Conservation (phyloP, 441 rosid species). For the Sinapis alba region DNA sequence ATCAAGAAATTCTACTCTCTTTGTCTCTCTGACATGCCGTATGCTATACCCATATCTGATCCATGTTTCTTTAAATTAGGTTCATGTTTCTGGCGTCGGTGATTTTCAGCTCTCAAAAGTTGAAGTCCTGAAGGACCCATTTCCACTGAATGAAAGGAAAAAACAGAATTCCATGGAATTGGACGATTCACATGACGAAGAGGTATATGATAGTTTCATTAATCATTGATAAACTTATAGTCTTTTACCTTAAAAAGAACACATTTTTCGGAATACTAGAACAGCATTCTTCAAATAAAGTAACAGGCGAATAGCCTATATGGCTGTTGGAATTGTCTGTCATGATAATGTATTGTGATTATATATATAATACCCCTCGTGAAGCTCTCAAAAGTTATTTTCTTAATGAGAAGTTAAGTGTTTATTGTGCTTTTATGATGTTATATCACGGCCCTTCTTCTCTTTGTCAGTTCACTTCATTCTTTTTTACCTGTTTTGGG, state of each 20-base stretch:
- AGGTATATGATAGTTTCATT: conserved; percentile 47
- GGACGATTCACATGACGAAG: conserved; percentile 54
- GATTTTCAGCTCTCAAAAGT: conserved; percentile 84
- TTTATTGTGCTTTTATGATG: conserved; percentile 3
- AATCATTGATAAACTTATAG: neutral
- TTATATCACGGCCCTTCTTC: neutral
- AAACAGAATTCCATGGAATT: conserved; percentile 71
- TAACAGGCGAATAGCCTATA: conserved; percentile 2
- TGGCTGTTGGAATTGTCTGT: neutral
- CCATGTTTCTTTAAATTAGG: conserved; percentile 45
- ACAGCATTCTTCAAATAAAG: neutral
- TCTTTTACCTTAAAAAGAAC: neutral
- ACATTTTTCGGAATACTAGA: conserved; percentile 1
- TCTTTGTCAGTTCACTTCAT: neutral
- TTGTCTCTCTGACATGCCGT: conserved; percentile 19
- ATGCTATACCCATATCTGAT: conserved; percentile 23
- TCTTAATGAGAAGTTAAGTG: neutral
- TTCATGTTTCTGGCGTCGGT: conserved; percentile 91
- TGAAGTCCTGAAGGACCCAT: conserved; percentile 81
- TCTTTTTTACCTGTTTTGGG: conserved; percentile 8
- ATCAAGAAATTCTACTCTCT: conserved; percentile 18
- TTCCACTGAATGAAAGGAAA: conserved; percentile 70
- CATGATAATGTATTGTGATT: neutral
- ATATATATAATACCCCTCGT: neutral
- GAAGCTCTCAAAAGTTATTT: neutral